Percentiles rank a stretch among this genome's conserved stretches.
These are phyloP conservation scores for Aegilops longissima DNA, from an alignment of 176 grass and related monocot species.

Conservation along the genomic window DNA sequence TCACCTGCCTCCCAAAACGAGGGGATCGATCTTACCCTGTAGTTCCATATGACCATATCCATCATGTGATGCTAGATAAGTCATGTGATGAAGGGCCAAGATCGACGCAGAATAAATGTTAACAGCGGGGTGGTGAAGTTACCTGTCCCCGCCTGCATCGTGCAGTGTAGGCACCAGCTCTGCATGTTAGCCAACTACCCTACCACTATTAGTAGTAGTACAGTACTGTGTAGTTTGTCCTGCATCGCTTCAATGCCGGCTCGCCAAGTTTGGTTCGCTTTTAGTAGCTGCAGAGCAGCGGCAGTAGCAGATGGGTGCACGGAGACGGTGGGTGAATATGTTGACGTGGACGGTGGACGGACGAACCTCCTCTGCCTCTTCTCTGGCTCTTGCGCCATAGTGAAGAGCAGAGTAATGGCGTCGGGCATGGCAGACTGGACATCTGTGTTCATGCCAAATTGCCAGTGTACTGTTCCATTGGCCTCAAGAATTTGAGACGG, in stretches of 20 bases:
- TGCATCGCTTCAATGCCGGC: conserved; percentile 28
- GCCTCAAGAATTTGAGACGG: background rate
- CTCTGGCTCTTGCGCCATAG: background rate
- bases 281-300: background rate
- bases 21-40: too few species aligned
- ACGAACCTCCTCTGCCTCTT: background rate
- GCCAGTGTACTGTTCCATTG: background rate
- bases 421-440: background rate
- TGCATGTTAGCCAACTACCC: conserved; percentile 31
- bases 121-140: background rate
- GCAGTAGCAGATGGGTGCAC: background rate
- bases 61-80: background rate
- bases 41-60: too few species aligned
- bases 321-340: background rate
- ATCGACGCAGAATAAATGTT: conserved; percentile 15
- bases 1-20: too few species aligned
- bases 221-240: background rate
- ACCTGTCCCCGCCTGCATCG: background rate
- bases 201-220: background rate
- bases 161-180: background rate
- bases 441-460: background rate
- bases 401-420: background rate
- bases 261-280: conserved; percentile 28
- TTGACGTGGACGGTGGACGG: background rate
- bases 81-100: background rate